A percentile compares a stretch with the other conserved stretches of the same genome.
phyloP scores from a whole-genome alignment of 2,329 filamentous ascomycete species.

The Penicillium rolfsii region DNA sequence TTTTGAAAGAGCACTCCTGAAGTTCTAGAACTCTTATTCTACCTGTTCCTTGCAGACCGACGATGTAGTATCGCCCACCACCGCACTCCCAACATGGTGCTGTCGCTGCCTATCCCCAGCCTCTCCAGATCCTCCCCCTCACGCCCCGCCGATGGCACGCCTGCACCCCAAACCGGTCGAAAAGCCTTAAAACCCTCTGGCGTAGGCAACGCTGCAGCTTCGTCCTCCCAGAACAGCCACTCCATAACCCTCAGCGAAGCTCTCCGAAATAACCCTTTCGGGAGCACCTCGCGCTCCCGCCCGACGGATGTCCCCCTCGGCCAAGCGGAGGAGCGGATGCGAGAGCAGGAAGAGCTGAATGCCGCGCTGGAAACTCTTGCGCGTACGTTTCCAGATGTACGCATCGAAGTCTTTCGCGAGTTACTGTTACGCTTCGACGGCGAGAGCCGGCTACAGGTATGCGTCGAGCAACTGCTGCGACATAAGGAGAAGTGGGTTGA shows the following conservation, averaged over 20 bases:
- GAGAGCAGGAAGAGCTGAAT: constrained; percentile 48
- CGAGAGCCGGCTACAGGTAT: constrained; percentile 51
- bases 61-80: constrained; percentile 37
- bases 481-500: constrained; percentile 53
- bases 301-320: constrained; percentile 24
- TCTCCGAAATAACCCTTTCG: constrained; percentile 50
- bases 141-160: constrained; percentile 33
- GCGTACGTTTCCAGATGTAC: constrained; percentile 51
- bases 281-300: constrained; percentile 36
- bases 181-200: constrained; percentile 19
- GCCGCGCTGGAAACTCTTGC: constrained; percentile 45
- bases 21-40: not conserved
- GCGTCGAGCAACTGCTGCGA: constrained; percentile 51
- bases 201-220: constrained; percentile 11
- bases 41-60: constrained; percentile 19
- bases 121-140: constrained; percentile 39
- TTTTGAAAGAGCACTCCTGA: not conserved
- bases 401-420: constrained; percentile 53
- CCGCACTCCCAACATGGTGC: constrained; percentile 39
- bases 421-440: constrained; percentile 52
- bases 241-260: constrained; percentile 48
- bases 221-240: constrained; percentile 28
- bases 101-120: constrained; percentile 42
- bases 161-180: constrained; percentile 19
- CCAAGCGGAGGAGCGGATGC: constrained; percentile 36